These are phyloP conservation scores for Zea luxurians DNA, from an alignment of 176 grass and related monocot genomes.

Conservation along the genomic window DNA sequence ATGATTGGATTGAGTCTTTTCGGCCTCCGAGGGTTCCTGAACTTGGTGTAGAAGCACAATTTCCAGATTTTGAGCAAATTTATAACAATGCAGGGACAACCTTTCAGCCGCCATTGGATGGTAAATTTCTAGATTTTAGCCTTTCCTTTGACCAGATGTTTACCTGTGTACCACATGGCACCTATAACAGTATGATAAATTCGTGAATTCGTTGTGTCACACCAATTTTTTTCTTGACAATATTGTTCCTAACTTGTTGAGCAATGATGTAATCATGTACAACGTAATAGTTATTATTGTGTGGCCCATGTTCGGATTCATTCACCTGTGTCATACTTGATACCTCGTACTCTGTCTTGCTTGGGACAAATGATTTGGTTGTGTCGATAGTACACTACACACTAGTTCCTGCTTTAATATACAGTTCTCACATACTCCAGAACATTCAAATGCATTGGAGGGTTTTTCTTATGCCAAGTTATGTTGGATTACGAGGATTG, in stretches of 20 bases:
- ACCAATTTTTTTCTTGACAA: neutral
- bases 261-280: neutral
- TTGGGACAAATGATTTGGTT: neutral
- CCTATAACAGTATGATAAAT: neutral
- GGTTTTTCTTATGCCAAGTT: neutral
- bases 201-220: neutral
- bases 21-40: slow-evolving; percentile 49
- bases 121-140: slow-evolving; percentile 42
- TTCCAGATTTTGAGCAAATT: slow-evolving; percentile 76
- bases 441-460: neutral
- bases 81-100: slow-evolving; percentile 50
- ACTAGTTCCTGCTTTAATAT: neutral
- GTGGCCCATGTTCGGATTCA: slow-evolving; percentile 4
- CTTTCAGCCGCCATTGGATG: slow-evolving; percentile 59
- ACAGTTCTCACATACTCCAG: neutral
- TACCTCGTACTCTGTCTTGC: neutral
- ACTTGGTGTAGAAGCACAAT: slow-evolving; percentile 43
- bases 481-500: neutral
- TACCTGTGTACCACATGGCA: slow-evolving; percentile 2
- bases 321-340: neutral
- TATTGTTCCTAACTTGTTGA: neutral
- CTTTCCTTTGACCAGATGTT: slow-evolving; percentile 13
- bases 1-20: slow-evolving; percentile 81
- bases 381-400: neutral
- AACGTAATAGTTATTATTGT: neutral